phyloP scores from a whole-genome alignment of 768 basidiomycete species.

The Cystobasidium ongulense region DNA sequence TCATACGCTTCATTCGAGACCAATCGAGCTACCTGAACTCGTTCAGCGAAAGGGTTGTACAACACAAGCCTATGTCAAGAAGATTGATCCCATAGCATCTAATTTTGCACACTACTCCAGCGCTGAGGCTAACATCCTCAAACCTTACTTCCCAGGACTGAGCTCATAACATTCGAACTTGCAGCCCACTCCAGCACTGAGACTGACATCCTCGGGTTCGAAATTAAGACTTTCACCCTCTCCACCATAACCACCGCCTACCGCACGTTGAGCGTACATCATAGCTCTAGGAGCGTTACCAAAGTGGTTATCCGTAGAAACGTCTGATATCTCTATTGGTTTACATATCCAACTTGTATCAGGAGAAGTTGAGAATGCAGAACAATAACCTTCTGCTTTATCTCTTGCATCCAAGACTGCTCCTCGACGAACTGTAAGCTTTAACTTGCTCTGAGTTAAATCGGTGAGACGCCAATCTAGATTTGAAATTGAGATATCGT shows the following conservation, averaged over 20 bases:
- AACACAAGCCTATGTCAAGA: too few relatives aligned
- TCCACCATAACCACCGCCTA: neutral
- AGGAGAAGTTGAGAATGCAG: neutral
- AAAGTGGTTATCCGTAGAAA: neutral
- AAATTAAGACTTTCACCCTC: constrained; percentile 10
- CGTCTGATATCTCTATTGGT: neutral
- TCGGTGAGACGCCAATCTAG: neutral
- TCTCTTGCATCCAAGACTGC: neutral
- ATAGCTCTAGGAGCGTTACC: neutral
- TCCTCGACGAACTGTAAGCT: neutral
- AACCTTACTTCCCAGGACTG: neutral
- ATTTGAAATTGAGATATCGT: neutral
- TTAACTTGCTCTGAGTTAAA: neutral
- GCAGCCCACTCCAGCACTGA: neutral
- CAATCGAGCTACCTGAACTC: too few relatives aligned
- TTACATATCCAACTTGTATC: neutral
- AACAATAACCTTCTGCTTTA: neutral
- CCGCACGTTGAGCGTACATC: neutral
- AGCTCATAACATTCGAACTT: constrained; percentile 1
- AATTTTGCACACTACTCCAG: too few relatives aligned
- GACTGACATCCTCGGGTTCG: constrained; percentile 3
- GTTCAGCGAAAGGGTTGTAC: too few relatives aligned
- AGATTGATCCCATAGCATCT: too few relatives aligned
- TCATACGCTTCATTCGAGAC: too few relatives aligned
- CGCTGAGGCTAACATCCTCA: neutral